Evolutionary conservation across 2,329 filamentous ascomycete species (phyloP).

Genomic region (Neonectria coccinea): DNA sequence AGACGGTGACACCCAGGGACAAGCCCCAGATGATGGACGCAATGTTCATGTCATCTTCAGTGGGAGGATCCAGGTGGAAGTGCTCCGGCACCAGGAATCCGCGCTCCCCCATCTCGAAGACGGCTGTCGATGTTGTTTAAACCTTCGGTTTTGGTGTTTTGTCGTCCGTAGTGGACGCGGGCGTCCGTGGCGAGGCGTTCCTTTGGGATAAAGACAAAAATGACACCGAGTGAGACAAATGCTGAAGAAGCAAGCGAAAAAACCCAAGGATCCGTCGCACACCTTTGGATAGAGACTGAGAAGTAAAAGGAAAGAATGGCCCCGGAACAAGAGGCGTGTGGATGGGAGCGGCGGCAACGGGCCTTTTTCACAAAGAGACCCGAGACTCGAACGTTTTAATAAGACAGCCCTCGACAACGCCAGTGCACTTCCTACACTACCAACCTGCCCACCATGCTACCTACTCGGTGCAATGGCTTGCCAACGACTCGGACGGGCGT

Average conservation of each 20-base stretch:
- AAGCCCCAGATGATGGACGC: slow-evolving; percentile 46
- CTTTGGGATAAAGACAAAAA: background rate
- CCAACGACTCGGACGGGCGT: slow-evolving; percentile 3
- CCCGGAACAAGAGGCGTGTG: slow-evolving; percentile 12
- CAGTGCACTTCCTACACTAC: background rate
- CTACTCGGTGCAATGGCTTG: slow-evolving; percentile 8
- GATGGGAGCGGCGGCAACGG: slow-evolving; percentile 15
- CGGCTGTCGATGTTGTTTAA: background rate
- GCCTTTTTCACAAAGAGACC: slow-evolving; percentile 8
- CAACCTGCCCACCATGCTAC: no score
- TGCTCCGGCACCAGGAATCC: slow-evolving; percentile 42
- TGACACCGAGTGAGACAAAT: slow-evolving; percentile 1
- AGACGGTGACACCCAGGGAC: slow-evolving; percentile 42
- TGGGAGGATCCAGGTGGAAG: slow-evolving; percentile 35
- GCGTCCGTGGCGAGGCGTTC: background rate
- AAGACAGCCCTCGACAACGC: background rate
- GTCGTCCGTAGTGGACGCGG: no score
- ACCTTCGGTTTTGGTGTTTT: background rate
- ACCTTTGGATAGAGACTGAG: slow-evolving; percentile 12
- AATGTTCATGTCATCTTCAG: slow-evolving; percentile 44
- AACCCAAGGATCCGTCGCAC: slow-evolving; percentile 14
- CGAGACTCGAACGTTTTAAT: background rate
- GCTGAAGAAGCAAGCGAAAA: slow-evolving; percentile 7
- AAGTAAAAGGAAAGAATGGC: slow-evolving; percentile 24
- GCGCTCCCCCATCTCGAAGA: slow-evolving; percentile 36